A percentile compares a stretch with the other conserved stretches of the same genome.
Conservation (phyloP, 352 stramenopile species). For the Globisporangium lucens region DNA sequence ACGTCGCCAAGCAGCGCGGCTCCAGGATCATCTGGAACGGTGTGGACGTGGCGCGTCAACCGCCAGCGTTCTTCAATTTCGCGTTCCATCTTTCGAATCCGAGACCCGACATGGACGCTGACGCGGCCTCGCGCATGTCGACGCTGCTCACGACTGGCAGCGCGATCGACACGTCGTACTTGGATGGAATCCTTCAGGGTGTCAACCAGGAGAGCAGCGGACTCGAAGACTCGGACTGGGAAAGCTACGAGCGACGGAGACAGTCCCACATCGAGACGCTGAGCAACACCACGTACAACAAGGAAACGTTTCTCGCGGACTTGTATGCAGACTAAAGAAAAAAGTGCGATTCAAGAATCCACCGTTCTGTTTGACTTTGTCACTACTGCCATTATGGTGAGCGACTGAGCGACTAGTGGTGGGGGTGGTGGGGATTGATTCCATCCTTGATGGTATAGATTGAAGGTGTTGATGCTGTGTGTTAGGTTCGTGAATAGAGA, state of each 20-base stretch:
- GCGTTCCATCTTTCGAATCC: slow-evolving; percentile 4
- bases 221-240: slow-evolving; percentile 3
- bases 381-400: too few relatives aligned
- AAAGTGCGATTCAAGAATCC: neutral
- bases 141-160: slow-evolving; percentile 21
- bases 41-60: neutral
- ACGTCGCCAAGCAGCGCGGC: slow-evolving; percentile 12
- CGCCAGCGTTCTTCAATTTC: slow-evolving; percentile 19
- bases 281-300: slow-evolving; percentile 3
- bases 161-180: slow-evolving; percentile 2
- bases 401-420: too few relatives aligned
- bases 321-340: neutral
- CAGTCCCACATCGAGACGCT: neutral
- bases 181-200: neutral
- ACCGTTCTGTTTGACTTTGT: too few relatives aligned
- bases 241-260: neutral
- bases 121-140: neutral
- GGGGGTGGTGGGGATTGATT: too few relatives aligned
- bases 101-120: neutral
- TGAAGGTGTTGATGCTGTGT: too few relatives aligned
- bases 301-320: slow-evolving; percentile 3
- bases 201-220: neutral
- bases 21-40: slow-evolving; percentile 10
- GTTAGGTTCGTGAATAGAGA: too few relatives aligned
- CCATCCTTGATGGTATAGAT: too few relatives aligned